Evolutionary conservation across 805 yeast genomes (phyloP), one percentile per base, ranked within the genome.

Genomic region (Ogataea allantospora): DNA sequence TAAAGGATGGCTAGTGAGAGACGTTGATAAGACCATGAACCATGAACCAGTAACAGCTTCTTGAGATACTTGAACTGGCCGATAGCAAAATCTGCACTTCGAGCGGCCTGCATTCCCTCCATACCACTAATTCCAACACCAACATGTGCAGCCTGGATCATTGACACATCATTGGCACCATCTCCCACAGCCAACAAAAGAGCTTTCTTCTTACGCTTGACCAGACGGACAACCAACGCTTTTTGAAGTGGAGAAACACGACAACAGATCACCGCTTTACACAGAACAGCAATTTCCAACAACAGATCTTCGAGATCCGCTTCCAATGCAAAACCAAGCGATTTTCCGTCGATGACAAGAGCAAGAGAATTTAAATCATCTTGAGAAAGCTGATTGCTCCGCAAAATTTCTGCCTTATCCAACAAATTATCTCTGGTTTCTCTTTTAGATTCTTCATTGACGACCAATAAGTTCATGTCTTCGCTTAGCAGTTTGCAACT

Each of bases 71-170:
- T 81, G 73, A 93, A 93, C 60, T 93, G 98, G 0, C 96, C 98
- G 62, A 95, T 88, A 1, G 98, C 88, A 43, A 93, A 79, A 69
- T 93, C 99, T 0, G 99, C 98, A 60, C 95, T 83, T 60, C 99
- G 76, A 0, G 99, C 97, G 8, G 99, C 99, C 64, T 93, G 99
- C 88, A 89, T 88, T 50, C 99, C 99, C 66, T 93, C 99, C 91
- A 88, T 83, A 48, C 99, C 99, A 63, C 95, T 86, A 46, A 93
- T 95, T 58, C 99, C 99, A 16, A 93, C 96, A 46, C 99, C 99
- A 36, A 93, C 96, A 62, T 93, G 98, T 0, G 99, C 99, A 11
- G 99, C 98, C 63, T 93, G 99, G 48, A 93, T 93, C 99, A 93
- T 93, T 24, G 95, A 83, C 27, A 93, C 99, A 66, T 93, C 99